phyloP scores from a whole-genome alignment of 352 stramenopile species.

The Blastocystis sp. region DNA sequence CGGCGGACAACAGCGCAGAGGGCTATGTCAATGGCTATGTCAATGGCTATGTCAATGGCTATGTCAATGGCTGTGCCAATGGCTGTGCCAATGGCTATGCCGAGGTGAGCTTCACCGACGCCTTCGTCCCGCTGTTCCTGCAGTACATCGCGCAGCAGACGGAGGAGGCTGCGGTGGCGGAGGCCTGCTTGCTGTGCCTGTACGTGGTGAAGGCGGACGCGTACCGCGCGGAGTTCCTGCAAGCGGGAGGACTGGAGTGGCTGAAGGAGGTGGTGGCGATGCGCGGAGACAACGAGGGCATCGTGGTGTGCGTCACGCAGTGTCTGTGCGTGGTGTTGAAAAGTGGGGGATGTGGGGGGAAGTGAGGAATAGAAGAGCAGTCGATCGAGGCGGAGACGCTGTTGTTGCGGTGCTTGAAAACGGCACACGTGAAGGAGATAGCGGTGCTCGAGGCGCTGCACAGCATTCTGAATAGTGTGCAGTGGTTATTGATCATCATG shows the following conservation, averaged over 20 bases:
- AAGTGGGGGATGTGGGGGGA: background rate
- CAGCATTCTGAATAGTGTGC: background rate
- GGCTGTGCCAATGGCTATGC: background rate
- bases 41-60: no score
- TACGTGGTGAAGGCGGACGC: background rate
- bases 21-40: no score
- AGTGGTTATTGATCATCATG: background rate
- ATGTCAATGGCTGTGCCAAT: no score
- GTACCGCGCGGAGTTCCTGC: background rate
- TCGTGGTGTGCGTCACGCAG: background rate
- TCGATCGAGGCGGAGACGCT: background rate
- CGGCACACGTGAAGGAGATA: background rate
- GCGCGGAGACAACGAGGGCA: background rate
- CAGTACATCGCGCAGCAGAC: background rate
- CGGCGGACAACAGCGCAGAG: background rate
- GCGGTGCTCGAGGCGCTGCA: background rate
- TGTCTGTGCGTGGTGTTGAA: background rate
- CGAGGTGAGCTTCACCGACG: background rate
- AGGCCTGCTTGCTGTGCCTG: background rate
- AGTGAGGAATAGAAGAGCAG: background rate
- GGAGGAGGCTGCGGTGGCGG: background rate
- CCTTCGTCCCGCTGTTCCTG: background rate
- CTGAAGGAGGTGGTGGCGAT: background rate
- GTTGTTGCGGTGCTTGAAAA: background rate
- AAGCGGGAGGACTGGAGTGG: background rate